phyloP scores from a whole-genome alignment of 140 eudicot species.

The Cichorium intybus region DNA sequence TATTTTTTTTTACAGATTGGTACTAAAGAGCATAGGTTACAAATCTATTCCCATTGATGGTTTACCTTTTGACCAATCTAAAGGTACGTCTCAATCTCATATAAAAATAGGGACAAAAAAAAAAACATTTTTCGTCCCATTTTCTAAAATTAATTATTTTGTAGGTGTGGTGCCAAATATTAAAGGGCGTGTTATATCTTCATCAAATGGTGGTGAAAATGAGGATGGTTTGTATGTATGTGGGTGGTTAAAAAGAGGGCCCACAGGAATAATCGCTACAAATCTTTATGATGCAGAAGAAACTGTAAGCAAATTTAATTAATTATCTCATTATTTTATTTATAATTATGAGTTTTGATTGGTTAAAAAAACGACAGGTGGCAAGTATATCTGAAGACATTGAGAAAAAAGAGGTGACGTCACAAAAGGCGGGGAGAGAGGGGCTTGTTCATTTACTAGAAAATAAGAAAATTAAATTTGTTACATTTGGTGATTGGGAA shows the following conservation, averaged over 20 bases:
- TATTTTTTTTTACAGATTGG: slow-evolving; percentile 55
- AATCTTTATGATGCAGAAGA: slow-evolving; percentile 94
- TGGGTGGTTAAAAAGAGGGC: slow-evolving; percentile 99
- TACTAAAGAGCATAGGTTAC: slow-evolving; percentile 90
- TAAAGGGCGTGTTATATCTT: slow-evolving; percentile 66
- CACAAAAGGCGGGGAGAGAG: slow-evolving; percentile 58
- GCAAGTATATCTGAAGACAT: slow-evolving; percentile 78
- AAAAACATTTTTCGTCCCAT: no score
- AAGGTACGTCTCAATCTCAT: slow-evolving; percentile 52
- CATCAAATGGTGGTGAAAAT: slow-evolving; percentile 27
- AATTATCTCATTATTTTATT: background rate
- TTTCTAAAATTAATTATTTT: no score
- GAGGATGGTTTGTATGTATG: slow-evolving; percentile 81
- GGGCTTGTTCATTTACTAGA: slow-evolving; percentile 68
- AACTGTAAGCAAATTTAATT: slow-evolving; percentile 53
- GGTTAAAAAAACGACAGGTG: slow-evolving; percentile 41
- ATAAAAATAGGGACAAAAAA: no score
- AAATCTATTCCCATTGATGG: slow-evolving; percentile 83
- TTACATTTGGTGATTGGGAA: slow-evolving; percentile 73
- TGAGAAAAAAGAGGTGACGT: slow-evolving; percentile 22
- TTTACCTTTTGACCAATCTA: slow-evolving; percentile 71
- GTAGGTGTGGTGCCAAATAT: slow-evolving; percentile 81
- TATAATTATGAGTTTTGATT: background rate
- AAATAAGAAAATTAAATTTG: slow-evolving; percentile 44
- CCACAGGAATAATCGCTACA: slow-evolving; percentile 92